Conservation (phyloP, 805 yeast species). For the Tetrapisispora fleetii region DNA sequence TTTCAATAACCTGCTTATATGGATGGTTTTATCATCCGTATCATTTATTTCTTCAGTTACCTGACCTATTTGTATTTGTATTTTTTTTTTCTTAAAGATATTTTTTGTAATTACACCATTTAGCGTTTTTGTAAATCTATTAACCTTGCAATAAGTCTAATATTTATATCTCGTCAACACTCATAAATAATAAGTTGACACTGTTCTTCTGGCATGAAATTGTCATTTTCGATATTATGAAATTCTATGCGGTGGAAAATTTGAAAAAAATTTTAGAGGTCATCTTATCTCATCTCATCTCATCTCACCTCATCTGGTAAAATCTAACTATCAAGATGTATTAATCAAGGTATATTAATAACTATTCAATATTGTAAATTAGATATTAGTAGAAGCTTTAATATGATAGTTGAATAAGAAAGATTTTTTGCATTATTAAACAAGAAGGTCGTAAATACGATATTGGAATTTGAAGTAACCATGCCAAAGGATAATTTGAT, state of each 20-base stretch:
- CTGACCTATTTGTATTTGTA: neutral
- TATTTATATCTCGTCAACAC: too few relatives aligned
- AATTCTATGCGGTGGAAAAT: neutral
- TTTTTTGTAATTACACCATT: conserved; percentile 1
- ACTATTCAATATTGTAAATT: too few relatives aligned
- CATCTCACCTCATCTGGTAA: conserved; percentile 10
- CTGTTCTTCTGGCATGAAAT: too few relatives aligned
- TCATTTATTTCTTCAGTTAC: neutral
- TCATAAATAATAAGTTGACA: too few relatives aligned
- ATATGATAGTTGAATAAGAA: too few relatives aligned
- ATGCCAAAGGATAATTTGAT: conserved; percentile 29
- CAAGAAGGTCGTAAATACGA: neutral
- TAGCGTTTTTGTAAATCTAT: too few relatives aligned
- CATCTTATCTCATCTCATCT: conserved; percentile 16
- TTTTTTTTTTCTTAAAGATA: neutral
- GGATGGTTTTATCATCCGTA: too few relatives aligned
- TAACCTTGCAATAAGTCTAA: too few relatives aligned
- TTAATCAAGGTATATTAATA: neutral
- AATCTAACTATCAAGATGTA: neutral
- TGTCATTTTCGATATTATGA: neutral
- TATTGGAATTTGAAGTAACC: neutral
- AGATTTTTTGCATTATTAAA: neutral
- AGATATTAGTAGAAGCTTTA: too few relatives aligned
- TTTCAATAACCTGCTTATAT: too few relatives aligned
- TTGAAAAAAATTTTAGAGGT: conserved; percentile 3